phyloP scores from a whole-genome alignment of 1,139 yeast genomes.

The Kodamaea fungicola region DNA sequence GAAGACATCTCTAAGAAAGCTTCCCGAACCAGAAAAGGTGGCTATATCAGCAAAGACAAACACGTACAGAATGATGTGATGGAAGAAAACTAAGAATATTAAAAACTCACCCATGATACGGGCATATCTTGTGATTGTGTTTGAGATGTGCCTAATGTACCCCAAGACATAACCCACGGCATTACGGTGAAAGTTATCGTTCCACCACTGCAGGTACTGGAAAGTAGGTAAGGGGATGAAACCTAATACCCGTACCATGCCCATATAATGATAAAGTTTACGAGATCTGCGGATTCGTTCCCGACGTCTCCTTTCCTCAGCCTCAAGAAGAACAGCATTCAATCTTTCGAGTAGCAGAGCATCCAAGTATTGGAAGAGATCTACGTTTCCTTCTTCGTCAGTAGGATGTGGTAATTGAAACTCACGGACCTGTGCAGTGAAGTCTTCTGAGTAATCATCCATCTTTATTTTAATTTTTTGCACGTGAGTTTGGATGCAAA shows the following conservation, averaged over 20 bases:
- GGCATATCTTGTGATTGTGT: constrained; percentile 3
- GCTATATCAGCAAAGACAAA: constrained; percentile 27
- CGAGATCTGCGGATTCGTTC: constrained; percentile 4
- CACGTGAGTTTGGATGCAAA: background rate
- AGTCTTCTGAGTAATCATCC: too few relatives aligned
- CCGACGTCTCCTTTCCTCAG: constrained; percentile 1
- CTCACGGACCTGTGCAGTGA: background rate
- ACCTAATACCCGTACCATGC: constrained; percentile 15
- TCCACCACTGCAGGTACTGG: constrained; percentile 24
- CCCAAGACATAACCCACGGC: constrained; percentile 1
- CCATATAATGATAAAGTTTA: constrained; percentile 10
- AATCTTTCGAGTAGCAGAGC: constrained; percentile 19
- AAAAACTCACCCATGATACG: constrained; percentile 9
- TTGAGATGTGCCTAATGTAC: background rate
- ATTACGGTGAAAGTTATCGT: constrained; percentile 11
- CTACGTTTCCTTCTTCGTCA: constrained; percentile 10
- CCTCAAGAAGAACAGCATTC: constrained; percentile 12
- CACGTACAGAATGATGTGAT: constrained; percentile 14
- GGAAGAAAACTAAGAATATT: constrained; percentile 19
- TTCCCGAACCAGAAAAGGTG: constrained; percentile 24
- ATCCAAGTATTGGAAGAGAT: constrained; percentile 23
- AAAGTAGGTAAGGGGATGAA: constrained; percentile 28
- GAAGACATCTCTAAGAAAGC: constrained; percentile 26
- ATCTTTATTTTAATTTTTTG: background rate
- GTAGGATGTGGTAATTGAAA: constrained; percentile 3